Evolutionary conservation across 2,329 filamentous ascomycete genomes (phyloP), one percentile per base, ranked within the genome.

Genomic region (Pseudogymnoascus sp.): DNA sequence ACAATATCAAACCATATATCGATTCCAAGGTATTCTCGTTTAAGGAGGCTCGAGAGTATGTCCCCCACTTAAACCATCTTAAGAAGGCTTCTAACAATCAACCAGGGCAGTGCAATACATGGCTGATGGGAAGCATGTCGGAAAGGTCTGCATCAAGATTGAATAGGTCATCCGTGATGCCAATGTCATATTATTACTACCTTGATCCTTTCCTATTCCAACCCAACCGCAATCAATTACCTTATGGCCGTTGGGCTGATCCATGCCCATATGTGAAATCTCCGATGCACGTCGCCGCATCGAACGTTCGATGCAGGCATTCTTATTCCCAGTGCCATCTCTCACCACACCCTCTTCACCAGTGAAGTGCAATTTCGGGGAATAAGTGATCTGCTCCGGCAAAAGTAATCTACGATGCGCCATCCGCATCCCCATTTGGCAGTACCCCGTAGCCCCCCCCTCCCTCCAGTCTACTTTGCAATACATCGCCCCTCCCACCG

Each of bases 71-170:
- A 59, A 19, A 28, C 15, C 38, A 19, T 61, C 21, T 23, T 15
- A 31, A 15, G 47, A n/a, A 7, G 11, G n/a, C 33, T 11, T 31
- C 62, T 62, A 53, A 65, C 8, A 11, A 28, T 19, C 4, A 21
- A 26, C 31, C 47, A 80, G 62, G 61, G 80, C 79, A 1, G 82
- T 79, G 68, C 74, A 82, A 64, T 79, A 82, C 64, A 77, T 79
- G 76, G 80, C 75, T 76, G 77, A 76, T 38, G 76, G 80, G 68
- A 81, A 80, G 67, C 79, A 82, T 69, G 77, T 82, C 66, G 79
- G 80, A 42, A 82, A 82, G 69, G 66, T 82, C 63, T 69, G 72
- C 11, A 76, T 82, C 65, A 77, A 70, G 65, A 72, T 73, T 36
- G 66, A 68, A 2, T 71, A 71, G 35, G 42, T 60, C 17, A 19